Percentiles rank a stretch among this genome's conserved stretches.
phyloP scores from a whole-genome alignment of 2,329 filamentous ascomycete species.

The Pseudogymnoascus sp. region DNA sequence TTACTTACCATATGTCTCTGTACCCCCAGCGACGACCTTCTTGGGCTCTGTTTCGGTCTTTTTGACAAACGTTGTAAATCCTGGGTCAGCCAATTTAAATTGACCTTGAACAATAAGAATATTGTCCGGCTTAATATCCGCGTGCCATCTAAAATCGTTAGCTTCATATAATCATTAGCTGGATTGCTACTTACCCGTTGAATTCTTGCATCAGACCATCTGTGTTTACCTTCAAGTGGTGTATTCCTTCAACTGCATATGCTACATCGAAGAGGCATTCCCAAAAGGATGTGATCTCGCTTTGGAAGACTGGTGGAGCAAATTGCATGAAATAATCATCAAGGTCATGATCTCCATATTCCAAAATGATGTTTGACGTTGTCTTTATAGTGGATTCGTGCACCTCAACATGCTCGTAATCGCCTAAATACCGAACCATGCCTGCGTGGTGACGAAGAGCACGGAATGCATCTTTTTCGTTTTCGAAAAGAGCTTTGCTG shows the following conservation, averaged over 20 bases:
- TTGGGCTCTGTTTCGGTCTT: neutral
- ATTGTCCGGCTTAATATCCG: slow-evolving; percentile 30
- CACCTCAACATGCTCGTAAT: slow-evolving; percentile 18
- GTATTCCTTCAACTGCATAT: slow-evolving; percentile 23
- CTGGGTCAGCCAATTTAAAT: slow-evolving; percentile 33
- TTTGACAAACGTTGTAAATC: slow-evolving; percentile 25
- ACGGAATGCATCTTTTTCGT: slow-evolving; percentile 26
- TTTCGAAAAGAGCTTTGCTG: slow-evolving; percentile 19
- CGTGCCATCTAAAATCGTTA: slow-evolving; percentile 29
- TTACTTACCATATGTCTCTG: slow-evolving; percentile 29
- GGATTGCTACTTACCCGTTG: slow-evolving; percentile 16
- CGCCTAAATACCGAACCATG: slow-evolving; percentile 27
- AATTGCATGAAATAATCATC: slow-evolving; percentile 23
- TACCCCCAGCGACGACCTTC: slow-evolving; percentile 23
- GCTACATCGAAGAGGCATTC: slow-evolving; percentile 26
- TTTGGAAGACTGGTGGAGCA: slow-evolving; percentile 21
- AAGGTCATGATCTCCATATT: slow-evolving; percentile 29
- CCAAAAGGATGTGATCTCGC: slow-evolving; percentile 28
- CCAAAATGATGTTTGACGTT: slow-evolving; percentile 24
- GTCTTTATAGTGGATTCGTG: neutral
- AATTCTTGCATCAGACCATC: slow-evolving; percentile 10
- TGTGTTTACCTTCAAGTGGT: slow-evolving; percentile 16
- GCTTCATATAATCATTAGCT: neutral
- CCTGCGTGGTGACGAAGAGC: slow-evolving; percentile 18
- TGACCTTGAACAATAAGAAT: slow-evolving; percentile 25